Base-by-base conservation (phyloP, 2,329 filamentous ascomycete genomes). In the Cladophialophora yegresii region DNA sequence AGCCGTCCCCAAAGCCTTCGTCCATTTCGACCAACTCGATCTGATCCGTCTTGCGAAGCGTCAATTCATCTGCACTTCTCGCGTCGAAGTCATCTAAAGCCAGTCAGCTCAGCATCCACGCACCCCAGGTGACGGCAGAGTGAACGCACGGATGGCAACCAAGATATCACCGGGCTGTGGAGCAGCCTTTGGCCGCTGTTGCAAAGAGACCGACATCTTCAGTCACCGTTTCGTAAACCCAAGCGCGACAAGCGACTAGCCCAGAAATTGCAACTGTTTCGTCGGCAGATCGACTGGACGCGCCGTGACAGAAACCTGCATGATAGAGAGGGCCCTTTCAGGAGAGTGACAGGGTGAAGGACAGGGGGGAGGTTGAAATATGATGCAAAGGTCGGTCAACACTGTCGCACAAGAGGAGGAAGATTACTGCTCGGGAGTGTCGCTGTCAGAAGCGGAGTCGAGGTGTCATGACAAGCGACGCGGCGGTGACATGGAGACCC, bases 11-110 rank as follows among this genome's bases (percentile, higher is more conserved):
- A 74, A 88, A 88, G 70, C 87, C 86, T 70, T 88, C 86, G 74
- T 88, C 86, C 67, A 86, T 78, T 75, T 88, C 86, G 33, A 87
- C 82, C 60, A 88, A 77, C 75, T 87, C 82, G 69, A 88, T 83
- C 70, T 83, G 83, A 72, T 88, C 85, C 54, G 85, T 93, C 74
- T 96, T 96, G 61, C 86, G 82, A 70, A 99, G 83, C 71, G 87
- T 96, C 74, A 99, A 83, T 82, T 99, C 95, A 79, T 99, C 95
- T 63, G 91, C 89, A 77, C 92, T 96, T 71, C 95, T 88, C 63
- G 93, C 93, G 71, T 88, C 82, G 77, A 99, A 98, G 78, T 97
- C 92, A 79, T 99, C 92, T 96, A 70, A 30, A 58, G 54, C n/a
- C 32, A n/a, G 40, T 32, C 45, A 20, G 50, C 16, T 23, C 26